phyloP scores from a whole-genome alignment of 116 monocot genomes.

The Trichopus zeylanicus region DNA sequence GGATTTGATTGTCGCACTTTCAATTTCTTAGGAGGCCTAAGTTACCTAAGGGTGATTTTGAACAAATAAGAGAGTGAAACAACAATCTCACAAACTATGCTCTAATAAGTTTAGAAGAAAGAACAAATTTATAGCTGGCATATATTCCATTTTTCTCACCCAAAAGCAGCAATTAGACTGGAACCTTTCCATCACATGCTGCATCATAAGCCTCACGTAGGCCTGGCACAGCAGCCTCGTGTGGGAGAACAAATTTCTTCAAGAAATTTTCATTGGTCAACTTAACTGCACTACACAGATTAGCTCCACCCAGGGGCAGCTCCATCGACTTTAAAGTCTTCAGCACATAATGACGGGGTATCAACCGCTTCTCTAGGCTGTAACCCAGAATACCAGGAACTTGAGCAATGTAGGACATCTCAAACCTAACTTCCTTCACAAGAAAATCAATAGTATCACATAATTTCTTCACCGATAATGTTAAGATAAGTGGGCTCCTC shows the following conservation, averaged over 20 bases:
- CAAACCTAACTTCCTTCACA: slow-evolving; percentile 6
- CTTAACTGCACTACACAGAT: background rate
- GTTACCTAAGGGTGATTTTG: no score
- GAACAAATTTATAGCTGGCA: no score
- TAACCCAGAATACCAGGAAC: slow-evolving; percentile 10
- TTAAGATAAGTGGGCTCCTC: slow-evolving; percentile 8
- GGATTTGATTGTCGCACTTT: no score
- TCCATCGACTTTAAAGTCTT: slow-evolving; percentile 15
- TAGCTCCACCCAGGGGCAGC: background rate
- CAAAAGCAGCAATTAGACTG: no score
- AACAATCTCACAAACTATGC: no score
- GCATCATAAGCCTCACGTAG: background rate
- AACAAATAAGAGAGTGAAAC: no score
- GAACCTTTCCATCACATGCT: no score
- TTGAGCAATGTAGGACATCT: slow-evolving; percentile 7
- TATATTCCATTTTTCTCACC: no score
- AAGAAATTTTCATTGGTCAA: background rate
- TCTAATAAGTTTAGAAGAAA: no score
- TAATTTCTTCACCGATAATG: background rate
- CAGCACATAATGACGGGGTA: slow-evolving; percentile 13
- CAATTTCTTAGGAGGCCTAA: no score
- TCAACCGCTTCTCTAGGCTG: slow-evolving; percentile 20
- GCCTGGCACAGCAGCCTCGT: background rate
- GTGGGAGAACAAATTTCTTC: background rate
- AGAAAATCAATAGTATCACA: slow-evolving; percentile 16